Percentiles rank a stretch among this genome's conserved stretches.
phyloP scores from a whole-genome alignment of 768 basidiomycete species.

The Tylopilus sp. region DNA sequence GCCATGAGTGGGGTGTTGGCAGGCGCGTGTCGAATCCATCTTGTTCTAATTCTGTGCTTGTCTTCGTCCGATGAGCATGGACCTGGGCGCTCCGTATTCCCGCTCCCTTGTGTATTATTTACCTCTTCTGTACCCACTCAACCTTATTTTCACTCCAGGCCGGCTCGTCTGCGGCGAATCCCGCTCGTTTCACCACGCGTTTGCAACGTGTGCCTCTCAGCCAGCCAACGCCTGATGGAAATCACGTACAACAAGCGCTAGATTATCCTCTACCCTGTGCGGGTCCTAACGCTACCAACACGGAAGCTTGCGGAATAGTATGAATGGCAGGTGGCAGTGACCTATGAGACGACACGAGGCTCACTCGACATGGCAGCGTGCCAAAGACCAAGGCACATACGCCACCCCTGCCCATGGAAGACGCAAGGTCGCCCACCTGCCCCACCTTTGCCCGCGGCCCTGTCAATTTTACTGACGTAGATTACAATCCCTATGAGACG shows the following conservation, averaged over 20 bases:
- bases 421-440: not conserved
- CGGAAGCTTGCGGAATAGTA: not conserved
- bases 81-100: conserved; percentile 16
- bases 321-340: conserved; percentile 20
- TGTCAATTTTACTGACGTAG: too few relatives aligned
- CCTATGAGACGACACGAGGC: conserved; percentile 22
- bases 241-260: conserved; percentile 19
- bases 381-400: conserved; percentile 21
- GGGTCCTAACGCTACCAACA: not conserved
- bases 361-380: conserved; percentile 12
- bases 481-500: conserved; percentile 5
- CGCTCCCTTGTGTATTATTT: not conserved
- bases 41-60: conserved; percentile 6
- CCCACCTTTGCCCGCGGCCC: conserved; percentile 1
- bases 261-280: too few relatives aligned
- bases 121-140: not conserved
- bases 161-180: not conserved
- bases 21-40: not conserved
- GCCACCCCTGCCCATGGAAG: conserved; percentile 8
- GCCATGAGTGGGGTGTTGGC: not conserved
- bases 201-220: conserved; percentile 20
- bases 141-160: not conserved
- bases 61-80: conserved; percentile 18
- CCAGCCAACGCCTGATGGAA: conserved; percentile 10
- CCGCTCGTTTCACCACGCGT: not conserved